Percentiles rank a stretch among this genome's conserved stretches.
Conservation (phyloP, 202 grass and related monocot genomes). For the Cymbopogon flexuosus region DNA sequence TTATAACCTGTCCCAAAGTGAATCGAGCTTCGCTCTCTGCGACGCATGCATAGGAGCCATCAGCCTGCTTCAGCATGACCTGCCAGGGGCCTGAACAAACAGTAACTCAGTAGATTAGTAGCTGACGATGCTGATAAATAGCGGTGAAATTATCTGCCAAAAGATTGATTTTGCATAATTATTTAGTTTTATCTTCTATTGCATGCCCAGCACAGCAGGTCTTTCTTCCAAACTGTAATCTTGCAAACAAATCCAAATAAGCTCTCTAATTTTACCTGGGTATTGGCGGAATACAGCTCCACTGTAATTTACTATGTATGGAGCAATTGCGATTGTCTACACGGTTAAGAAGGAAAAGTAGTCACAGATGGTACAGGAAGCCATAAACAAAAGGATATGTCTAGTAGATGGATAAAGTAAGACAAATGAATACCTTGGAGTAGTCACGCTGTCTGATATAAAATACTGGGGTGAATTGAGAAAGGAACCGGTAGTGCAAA, state of each 20-base stretch:
- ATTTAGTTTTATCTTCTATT: not conserved
- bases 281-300: constrained; percentile 86
- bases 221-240: not conserved
- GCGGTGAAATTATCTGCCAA: not conserved
- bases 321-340: constrained; percentile 82
- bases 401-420: constrained; percentile 5
- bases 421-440: constrained; percentile 65
- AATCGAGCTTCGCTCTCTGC: constrained; percentile 84
- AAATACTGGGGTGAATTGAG: constrained; percentile 84
- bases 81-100: constrained; percentile 81
- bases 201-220: not conserved
- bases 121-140: not conserved
- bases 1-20: constrained; percentile 79
- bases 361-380: constrained; percentile 31
- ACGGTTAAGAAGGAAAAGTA: constrained; percentile 4
- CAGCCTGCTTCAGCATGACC: constrained; percentile 88
- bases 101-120: not conserved
- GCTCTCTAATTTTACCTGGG: constrained; percentile 51
- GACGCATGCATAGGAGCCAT: constrained; percentile 90
- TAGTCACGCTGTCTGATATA: constrained; percentile 96
- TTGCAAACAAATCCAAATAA: not conserved
- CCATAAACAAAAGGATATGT: constrained; percentile 16
- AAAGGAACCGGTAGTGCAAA: constrained; percentile 93
- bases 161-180: not conserved
- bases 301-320: constrained; percentile 87